These are phyloP conservation scores for Kurtzmaniella quercitrusa DNA, from an alignment of 1,139 yeast species.

Conservation along the genomic window DNA sequence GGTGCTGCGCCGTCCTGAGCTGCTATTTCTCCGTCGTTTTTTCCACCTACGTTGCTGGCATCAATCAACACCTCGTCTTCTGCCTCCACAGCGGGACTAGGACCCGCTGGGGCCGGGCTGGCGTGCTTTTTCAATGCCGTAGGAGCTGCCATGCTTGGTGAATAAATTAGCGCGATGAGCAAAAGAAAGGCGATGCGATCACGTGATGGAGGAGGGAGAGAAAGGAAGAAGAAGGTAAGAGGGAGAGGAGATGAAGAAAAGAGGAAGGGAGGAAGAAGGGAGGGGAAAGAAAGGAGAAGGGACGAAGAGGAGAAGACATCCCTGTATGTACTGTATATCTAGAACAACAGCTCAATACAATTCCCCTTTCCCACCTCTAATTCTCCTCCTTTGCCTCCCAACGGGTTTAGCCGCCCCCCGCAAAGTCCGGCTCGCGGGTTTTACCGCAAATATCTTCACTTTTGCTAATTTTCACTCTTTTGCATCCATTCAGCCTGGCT, in stretches of 20 bases:
- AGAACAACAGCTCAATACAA: too few species aligned
- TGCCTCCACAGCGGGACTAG: constrained; percentile 15
- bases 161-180: background rate
- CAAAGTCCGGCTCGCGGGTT: background rate
- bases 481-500: background rate
- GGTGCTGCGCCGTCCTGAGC: constrained; percentile 12
- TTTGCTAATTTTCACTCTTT: background rate
- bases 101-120: constrained; percentile 9
- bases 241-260: too few species aligned
- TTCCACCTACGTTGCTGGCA: constrained; percentile 32
- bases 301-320: too few species aligned
- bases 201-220: background rate
- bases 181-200: background rate
- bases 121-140: constrained; percentile 46
- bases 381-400: background rate
- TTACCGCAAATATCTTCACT: background rate
- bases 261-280: too few species aligned
- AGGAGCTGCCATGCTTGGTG: constrained; percentile 62
- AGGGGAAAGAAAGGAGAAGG: too few species aligned
- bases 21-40: constrained; percentile 8
- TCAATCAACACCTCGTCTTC: constrained; percentile 75
- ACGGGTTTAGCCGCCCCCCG: background rate
- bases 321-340: too few species aligned
- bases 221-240: background rate
- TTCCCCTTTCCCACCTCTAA: too few species aligned